Evolutionary conservation across 1,284 basidiomycete genomes (phyloP).

Genomic region (Boletus semigastroideus): DNA sequence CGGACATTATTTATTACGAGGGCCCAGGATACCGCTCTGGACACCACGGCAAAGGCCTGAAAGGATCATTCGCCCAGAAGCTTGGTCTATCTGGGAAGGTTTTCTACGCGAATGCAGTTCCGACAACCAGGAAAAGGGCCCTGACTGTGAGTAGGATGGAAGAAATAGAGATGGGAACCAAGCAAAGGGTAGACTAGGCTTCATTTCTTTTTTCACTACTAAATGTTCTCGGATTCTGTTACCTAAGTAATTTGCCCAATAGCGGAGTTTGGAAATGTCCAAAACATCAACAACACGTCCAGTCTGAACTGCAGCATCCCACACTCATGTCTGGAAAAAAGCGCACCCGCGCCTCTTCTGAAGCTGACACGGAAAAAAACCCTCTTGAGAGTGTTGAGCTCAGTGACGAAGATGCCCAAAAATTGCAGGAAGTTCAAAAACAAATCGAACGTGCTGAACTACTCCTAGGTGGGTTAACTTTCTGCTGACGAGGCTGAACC

Average conservation of each 20-base stretch:
- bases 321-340: constrained; percentile 53
- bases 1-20: constrained; percentile 82
- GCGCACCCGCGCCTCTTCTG: constrained; percentile 72
- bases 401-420: constrained; percentile 64
- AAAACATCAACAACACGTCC: constrained; percentile 18
- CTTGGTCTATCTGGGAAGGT: constrained; percentile 34
- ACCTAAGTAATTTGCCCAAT: constrained; percentile 15
- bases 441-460: constrained; percentile 68
- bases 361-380: constrained; percentile 66
- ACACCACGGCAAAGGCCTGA: constrained; percentile 74
- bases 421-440: constrained; percentile 60
- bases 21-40: constrained; percentile 84
- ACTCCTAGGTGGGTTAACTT: constrained; percentile 56
- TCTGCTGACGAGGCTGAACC: constrained; percentile 2
- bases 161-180: constrained; percentile 60
- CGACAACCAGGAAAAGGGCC: constrained; percentile 39
- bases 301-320: constrained; percentile 5
- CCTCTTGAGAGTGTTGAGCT: constrained; percentile 65
- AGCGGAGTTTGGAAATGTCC: constrained; percentile 33
- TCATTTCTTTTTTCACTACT: background rate
- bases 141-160: constrained; percentile 44
- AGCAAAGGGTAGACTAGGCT: constrained; percentile 67
- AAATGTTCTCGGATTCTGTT: background rate
- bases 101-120: constrained; percentile 35
- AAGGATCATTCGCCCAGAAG: constrained; percentile 35